Evolutionary conservation across 2,329 filamentous ascomycete species (phyloP), one percentile per base, ranked within the genome.

Genomic region (Nannizziopsis barbatae): DNA sequence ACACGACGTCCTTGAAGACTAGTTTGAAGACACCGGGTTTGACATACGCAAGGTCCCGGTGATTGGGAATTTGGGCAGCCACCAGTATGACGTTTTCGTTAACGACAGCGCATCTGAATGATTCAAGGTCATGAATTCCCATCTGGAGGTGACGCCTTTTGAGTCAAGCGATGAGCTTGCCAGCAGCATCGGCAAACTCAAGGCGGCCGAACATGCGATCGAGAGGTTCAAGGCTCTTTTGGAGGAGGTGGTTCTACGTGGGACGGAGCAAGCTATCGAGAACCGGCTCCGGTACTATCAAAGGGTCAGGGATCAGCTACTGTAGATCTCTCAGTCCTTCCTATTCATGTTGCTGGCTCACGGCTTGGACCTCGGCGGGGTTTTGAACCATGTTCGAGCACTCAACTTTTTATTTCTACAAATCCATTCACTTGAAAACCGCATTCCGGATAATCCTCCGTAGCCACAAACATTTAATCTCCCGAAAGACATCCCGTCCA

Each of bases 51-150:
- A 6, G 15, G 39, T 27, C 20, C 6, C 17, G n/a, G 39, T 27
- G 20, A 41, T 8, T 18, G 8, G 6, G 5, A 41, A 41, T 8
- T 9, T 41, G 15, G 20, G 39, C 39, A 41, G n/a, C n/a, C n/a
- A 41, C 15, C 39, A 41, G 39, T n/a, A 41, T 41, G 39, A 41
- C 12, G 20, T 41, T 41, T 41, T 41, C n/a, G 39, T 41, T 17
- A 9, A 5, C n/a, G 20, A n/a, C n/a, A n/a, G 39, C 15, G 6
- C 5, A 27, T 18, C 6, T 6, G 39, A 18, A 41, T 6, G 39
- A 5, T 41, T 41, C n/a, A 18, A 27, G 39, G 20, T 8, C 5
- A 18, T 41, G 39, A 41, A 7, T 27, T 41, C 39, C 14, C 39
- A 41, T 27, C 39, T 41, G 15, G 14, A 41, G 39, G 39, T 41